These are phyloP conservation scores for Trebouxia sp. DNA, from an alignment of 139 green algal genomes.

Conservation along the genomic window DNA sequence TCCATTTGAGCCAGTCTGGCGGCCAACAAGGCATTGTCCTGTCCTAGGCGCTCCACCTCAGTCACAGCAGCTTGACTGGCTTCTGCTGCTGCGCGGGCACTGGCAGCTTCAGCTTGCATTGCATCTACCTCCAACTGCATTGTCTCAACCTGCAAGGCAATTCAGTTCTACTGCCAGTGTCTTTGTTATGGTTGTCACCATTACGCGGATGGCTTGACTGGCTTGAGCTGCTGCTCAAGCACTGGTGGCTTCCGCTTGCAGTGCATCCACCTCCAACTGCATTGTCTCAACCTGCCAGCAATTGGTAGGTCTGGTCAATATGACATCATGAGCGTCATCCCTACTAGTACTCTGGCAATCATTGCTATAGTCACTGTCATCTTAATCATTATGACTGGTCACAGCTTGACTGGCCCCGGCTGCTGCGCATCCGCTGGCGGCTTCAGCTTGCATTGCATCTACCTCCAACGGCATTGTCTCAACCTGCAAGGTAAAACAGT, in stretches of 20 bases:
- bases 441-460: conserved; percentile 16
- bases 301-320: neutral
- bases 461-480: conserved; percentile 7
- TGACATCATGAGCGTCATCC: no score
- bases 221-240: no score
- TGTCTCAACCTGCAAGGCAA: neutral
- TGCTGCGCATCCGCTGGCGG: neutral
- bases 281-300: no score
- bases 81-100: conserved; percentile 19
- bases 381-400: no score
- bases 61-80: neutral
- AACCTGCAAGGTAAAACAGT: neutral
- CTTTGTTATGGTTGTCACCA: no score
- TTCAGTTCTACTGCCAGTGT: no score
- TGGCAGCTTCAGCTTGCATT: conserved; percentile 1
- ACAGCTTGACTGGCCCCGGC: conserved; percentile 4
- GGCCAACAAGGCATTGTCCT: conserved; percentile 31
- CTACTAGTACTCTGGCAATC: no score
- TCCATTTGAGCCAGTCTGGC: conserved; percentile 25
- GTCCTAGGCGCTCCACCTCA: conserved; percentile 27
- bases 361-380: no score
- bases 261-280: no score
- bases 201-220: no score
- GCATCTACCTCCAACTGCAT: conserved; percentile 21
- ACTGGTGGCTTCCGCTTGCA: no score